Base-by-base conservation (phyloP, 768 basidiomycete genomes). In the Rhizopogon vesiculosus region DNA sequence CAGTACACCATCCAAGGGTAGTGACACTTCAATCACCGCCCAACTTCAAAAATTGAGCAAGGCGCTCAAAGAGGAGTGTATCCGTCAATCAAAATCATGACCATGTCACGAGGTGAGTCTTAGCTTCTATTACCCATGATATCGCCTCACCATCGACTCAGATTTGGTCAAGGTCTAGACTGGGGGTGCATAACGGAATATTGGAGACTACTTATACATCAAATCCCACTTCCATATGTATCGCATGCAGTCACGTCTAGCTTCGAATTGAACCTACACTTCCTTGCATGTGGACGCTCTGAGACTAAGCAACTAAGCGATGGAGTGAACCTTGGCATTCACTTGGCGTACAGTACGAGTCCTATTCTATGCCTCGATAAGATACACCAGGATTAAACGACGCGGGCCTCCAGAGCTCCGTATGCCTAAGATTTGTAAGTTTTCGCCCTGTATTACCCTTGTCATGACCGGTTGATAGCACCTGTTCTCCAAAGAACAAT, bases 1-100 rank as follows among this genome's bases (percentile, higher is more conserved):
- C 18, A 77, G 74, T 51, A 69, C 74, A 3, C 72, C 76, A 16
- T 69, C 77, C 0, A 79, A 82, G 53, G 78, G 81, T 9, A 76
- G 78, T 3, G 81, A 81, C 57, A 75, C 77, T 0, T 76, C 83
- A 5, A 80, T 83, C 45, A 83, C 77, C 0, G 82, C 82, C 5
- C 84, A 85, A 62, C 71, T 85, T 19, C 77, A 80, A 63, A 85
- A 85, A 64, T 67, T 85, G 49, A 72, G 72, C 44, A 72, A 74
- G 51, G 81, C 83, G 4, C 64, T 85, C 56, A 80, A 82, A 57
- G 77, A 84, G 60, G 48, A 49, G 33, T 68, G 77, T 0, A 55
- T 55, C 45, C 62, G 62, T 28, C 64, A 64, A 42, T 66, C 66
- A 56, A 38, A 56, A 55, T 39, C 35, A 38, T 55, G 35, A 53